These are phyloP conservation scores for Fusarium sp. DNA, from an alignment of 2,329 filamentous ascomycete species.

Conservation along the genomic window DNA sequence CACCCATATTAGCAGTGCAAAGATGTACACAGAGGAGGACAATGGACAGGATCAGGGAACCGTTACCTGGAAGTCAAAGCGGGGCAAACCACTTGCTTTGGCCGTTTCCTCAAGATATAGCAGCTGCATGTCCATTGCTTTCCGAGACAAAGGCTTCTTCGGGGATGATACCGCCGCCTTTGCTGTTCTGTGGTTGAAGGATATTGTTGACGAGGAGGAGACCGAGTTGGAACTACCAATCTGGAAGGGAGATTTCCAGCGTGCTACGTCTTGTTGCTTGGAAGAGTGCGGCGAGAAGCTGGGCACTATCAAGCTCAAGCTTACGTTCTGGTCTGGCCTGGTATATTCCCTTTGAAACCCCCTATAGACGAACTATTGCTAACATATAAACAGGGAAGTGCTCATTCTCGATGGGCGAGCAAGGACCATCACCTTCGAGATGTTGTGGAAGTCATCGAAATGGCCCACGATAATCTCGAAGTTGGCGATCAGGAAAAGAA, in stretches of 20 bases:
- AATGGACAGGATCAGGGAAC: constrained; percentile 50
- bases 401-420: constrained; percentile 52
- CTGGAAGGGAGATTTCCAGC: constrained; percentile 68
- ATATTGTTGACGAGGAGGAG: constrained; percentile 75
- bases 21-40: constrained; percentile 61
- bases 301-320: constrained; percentile 56
- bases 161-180: constrained; percentile 70
- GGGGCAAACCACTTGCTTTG: constrained; percentile 56
- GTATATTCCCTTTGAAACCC: constrained; percentile 40
- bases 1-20: constrained; percentile 67
- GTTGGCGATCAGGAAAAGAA: constrained; percentile 50
- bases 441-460: constrained; percentile 61
- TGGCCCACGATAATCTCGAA: constrained; percentile 51
- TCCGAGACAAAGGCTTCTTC: constrained; percentile 54
- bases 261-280: constrained; percentile 60
- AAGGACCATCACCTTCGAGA: constrained; percentile 51
- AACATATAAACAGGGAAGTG: constrained; percentile 46
- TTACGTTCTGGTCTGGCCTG: constrained; percentile 53
- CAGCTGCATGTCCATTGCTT: constrained; percentile 66
- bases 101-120: constrained; percentile 70
- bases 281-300: constrained; percentile 60
- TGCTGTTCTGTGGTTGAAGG: constrained; percentile 74
- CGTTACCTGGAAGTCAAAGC: constrained; percentile 64
- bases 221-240: constrained; percentile 68
- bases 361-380: not conserved